phyloP scores from a whole-genome alignment of 495 filamentous ascomycete genomes.

The Tetracladium setigerum region DNA sequence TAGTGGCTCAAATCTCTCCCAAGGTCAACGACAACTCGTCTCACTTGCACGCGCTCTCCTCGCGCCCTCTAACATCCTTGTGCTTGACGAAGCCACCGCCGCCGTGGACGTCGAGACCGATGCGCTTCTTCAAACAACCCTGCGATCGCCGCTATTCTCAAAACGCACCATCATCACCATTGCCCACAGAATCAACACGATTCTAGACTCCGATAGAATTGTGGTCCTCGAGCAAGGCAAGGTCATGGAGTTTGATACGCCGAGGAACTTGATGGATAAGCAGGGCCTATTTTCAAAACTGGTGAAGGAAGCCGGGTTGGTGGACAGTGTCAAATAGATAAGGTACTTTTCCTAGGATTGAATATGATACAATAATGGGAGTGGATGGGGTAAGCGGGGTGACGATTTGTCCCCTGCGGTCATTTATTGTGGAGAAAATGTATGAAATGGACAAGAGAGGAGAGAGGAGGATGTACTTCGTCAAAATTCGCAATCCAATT shows the following conservation, averaged over 20 bases:
- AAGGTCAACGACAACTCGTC: conserved; percentile 86
- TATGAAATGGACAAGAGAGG: too few relatives aligned
- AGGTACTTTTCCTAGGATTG: too few relatives aligned
- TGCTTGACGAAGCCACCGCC: conserved; percentile 95
- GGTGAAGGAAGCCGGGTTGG: conserved; percentile 23
- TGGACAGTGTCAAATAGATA: conserved; percentile 4
- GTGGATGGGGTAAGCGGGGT: too few relatives aligned
- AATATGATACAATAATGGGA: too few relatives aligned
- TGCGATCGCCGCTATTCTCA: conserved; percentile 60
- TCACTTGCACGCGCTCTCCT: conserved; percentile 89
- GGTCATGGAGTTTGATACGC: conserved; percentile 66
- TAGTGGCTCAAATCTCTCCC: conserved; percentile 67
- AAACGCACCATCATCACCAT: conserved; percentile 97
- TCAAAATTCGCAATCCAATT: too few relatives aligned
- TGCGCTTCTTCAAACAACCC: conserved; percentile 65
- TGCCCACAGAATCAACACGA: conserved; percentile 95
- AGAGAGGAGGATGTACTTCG: too few relatives aligned
- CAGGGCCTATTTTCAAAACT: conserved; percentile 30
- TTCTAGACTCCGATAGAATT: conserved; percentile 86
- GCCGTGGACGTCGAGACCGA: conserved; percentile 95
- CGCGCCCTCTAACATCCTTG: conserved; percentile 92
- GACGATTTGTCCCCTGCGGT: too few relatives aligned
- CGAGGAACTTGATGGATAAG: conserved; percentile 54
- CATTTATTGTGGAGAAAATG: too few relatives aligned
- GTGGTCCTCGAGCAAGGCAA: conserved; percentile 75